Evolutionary conservation across 2,329 filamentous ascomycete species (phyloP), one percentile per base, ranked within the genome.

Genomic region (Macrophomina pseudophaseolina): DNA sequence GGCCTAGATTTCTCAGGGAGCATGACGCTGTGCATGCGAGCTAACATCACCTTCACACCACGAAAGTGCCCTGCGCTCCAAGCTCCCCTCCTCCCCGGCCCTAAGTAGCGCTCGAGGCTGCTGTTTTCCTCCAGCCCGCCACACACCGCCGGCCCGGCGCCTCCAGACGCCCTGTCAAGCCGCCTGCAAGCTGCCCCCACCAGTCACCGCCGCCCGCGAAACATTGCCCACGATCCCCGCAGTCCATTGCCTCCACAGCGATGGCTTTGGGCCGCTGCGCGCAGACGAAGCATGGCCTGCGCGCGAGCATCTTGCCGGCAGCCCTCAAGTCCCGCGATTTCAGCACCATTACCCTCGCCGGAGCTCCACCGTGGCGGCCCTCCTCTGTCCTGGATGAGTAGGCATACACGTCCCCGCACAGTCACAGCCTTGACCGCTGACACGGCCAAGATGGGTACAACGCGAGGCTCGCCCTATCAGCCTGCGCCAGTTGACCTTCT

Each of bases 391-490:
- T 89, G 62, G 87, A 89, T 77, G 85, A 88, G 85, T 87, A 82
- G 71, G 81, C 44, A 18, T 18, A 6, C 67, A 67, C 69, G 53
- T 30, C 35, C 16, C 32, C 56, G 12, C 18, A 30, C 5, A 16
- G 16, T 14, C 23, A 35, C 44, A 32, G 42, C 30, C 23, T 16
- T 60, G 70, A 71, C 63, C 28, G 73, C 68, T 67, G 28, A 62
- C 60, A 14, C 12, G 23, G 46, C 30, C 28, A 72, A 97, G 93
- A 84, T 98, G 94, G 93, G 94, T 97, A 63, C 90, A 91, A 70
- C 92, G 91, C 74, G 93, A 97, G 77, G 94, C 94, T 58, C 88
- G 93, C 63, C 95, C 95, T n/a, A 97, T 99, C 76, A 97, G 93
- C 81, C 83, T 99, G 73, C 91, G 95, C 67, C 95, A 98, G 80